Base-by-base conservation (phyloP, 129 eudicot genomes). In the Kitagawia praeruptora region DNA sequence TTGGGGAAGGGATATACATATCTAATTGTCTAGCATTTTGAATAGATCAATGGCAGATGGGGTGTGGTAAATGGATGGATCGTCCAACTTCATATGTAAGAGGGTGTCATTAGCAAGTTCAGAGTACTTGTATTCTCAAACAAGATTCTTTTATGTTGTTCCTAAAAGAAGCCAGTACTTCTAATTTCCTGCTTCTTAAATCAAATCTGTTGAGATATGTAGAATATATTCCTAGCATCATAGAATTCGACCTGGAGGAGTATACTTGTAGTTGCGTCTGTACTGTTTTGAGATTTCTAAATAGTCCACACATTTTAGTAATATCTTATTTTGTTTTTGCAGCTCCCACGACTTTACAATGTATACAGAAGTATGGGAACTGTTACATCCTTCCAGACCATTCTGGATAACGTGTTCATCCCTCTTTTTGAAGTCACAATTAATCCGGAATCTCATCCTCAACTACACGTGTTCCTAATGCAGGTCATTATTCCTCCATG, bases 291-390 rank as follows among this genome's bases (percentile, higher is more conserved):
- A 66, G 21, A 23, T 70, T 70, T 39, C 19, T 28, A 25, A n/a
- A 13, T 28, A 66, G 31, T 63, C 34, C 12, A 70, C 14, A 12
- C 4, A 31, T 70, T 70, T 38, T 70, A 39, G 44, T 70, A 69
- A 69, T 69, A 13, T 81, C 31, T 48, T 13, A 40, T 42, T 48
- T 40, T 75, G 14, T 3, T 25, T 46, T 66, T 83, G 79, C 85
- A 89, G 93, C 90, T 89, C 67, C 93, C 93, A 53, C 85, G 93
- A 61, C 83, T 89, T 47, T 89, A 89, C 82, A 89, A 89, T 84
- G 82, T 89, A 25, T 89, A 89, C 81, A 89, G 87, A 80, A 79
- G 86, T 77, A 87, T 89, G 93, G 93, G 93, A 73, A 89, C 88
- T 34, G 93, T 85, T 41, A 89, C 90, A 81, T 89, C 90, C 81